Evolutionary conservation across 1,284 basidiomycete genomes (phyloP), one percentile per base, ranked within the genome.

Genomic region (Boletellus dicymbophilus): DNA sequence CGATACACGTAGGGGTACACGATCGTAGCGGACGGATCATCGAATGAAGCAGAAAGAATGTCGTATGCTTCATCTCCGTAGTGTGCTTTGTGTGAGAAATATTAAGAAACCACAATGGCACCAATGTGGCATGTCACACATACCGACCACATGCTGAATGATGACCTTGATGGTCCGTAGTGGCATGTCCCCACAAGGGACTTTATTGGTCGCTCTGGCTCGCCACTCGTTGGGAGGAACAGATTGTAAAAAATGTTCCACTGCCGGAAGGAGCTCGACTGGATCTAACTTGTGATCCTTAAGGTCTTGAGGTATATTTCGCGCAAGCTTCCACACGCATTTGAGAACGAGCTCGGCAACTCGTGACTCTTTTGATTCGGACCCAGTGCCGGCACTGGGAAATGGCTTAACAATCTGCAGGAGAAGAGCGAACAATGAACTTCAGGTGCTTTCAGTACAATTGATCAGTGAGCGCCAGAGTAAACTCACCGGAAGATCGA

Each of bases 261-360:
- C 88, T 10, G 95, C 90, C n/a, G 88, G 88, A 64, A 99, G 89
- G 20, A 99, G 73, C 57, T 93, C 90, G 16, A 93, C 87, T 18
- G 95, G 88, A 65, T 93, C 88, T 38, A 99, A 76, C 25, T 84
- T 78, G 7, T 83, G 77, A 48, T 93, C 90, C 55, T 83, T 82
- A 39, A 99, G 77, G 66, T 96, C 93, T 59, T 94, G 89, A 15
- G 95, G 94, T 40, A 98, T 91, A 57, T 93, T 94, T 58, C 96
- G 84, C 10, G 95, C 95, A 46, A 98, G 77, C 73, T 99, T 99
- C 97, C 97, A 99, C 28, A 99, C 84, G 70, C 97, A 99, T 77
- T 99, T 99, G 61, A 99, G 77, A 26, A 99, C 91, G 27, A 99
- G 79, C 68, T 99, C 97, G 8, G 95, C 95, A 42, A 98, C 94